Evolutionary conservation across 345 rosid genomes (phyloP), one percentile per base, ranked within the genome.

Genomic region (Adansonia digitata): DNA sequence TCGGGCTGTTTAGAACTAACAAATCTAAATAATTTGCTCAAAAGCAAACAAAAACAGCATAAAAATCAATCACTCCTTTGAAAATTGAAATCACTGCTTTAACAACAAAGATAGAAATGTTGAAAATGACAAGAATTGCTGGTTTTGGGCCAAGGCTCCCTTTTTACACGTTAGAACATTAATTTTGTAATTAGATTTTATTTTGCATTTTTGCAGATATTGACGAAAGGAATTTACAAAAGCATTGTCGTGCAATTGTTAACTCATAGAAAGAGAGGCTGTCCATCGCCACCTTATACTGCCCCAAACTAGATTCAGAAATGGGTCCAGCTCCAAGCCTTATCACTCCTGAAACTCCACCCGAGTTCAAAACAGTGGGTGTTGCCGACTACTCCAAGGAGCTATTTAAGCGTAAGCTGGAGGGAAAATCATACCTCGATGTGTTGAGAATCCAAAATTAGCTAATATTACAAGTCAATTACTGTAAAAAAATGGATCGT

Each of bases 211-310:
- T 56, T 35, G 70, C 74, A 80, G 87, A 79, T 84, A 5, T 17
- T 81, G 72, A 80, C 80, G 8, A 82, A 84, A 56, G 85, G 82
- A 64, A 74, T 26, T 39, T 84, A 84, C 71, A 35, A 24, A 3
- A 84, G 83, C 77, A 75, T 84, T 0, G 83, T 63, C 76, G 83
- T 2, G 87, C 55, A 18, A 34, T 65, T 17, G 83, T 84, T 12
- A 84, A 84, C 71, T 49, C 69, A 2, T 62, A 35, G 43, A 81
- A 79, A 62, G 82, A 82, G 60, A 82, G 85, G 77, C 24, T 46
- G 17, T 67, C 72, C 46, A 6, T 67, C 2, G 72, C 53, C 35
- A 43, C 72, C 2, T 45, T 43, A 24, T 45, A 67, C 55, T 4
- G 37, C 22, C 72, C 72, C 20, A 45, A 7, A 17, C 14, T 42